Evolutionary conservation across 768 basidiomycete genomes (phyloP).

Genomic region (Coprinopsis sp.): DNA sequence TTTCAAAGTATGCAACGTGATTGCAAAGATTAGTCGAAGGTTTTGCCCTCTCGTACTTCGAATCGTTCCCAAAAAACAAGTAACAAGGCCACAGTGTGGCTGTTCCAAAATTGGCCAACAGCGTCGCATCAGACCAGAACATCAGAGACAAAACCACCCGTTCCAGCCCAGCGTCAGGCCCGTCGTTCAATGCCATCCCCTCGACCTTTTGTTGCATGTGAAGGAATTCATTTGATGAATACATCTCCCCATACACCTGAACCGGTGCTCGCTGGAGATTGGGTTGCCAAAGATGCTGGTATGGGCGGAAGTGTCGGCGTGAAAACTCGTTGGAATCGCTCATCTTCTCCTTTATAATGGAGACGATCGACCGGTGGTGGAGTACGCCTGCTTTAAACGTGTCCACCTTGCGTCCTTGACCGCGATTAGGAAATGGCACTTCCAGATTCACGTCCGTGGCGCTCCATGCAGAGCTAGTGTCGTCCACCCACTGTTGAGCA

Average conservation of each 20-base stretch:
- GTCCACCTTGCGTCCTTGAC: neutral
- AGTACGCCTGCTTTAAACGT: neutral
- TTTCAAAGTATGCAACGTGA: conserved; percentile 17
- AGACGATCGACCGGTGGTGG: neutral
- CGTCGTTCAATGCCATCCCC: neutral
- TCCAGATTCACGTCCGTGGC: neutral
- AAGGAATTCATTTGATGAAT: neutral
- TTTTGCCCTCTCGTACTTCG: conserved; percentile 15
- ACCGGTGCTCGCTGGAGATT: neutral
- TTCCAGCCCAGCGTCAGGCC: conserved; percentile 6
- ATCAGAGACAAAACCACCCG: conserved; percentile 20
- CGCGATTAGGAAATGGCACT: neutral
- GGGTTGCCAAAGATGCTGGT: neutral
- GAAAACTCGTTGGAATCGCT: neutral
- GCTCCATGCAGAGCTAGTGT: neutral
- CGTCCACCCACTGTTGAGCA: neutral
- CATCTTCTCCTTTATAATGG: neutral
- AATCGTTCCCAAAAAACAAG: conserved; percentile 16
- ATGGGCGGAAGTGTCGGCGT: neutral
- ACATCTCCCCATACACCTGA: neutral
- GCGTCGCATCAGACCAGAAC: conserved; percentile 21
- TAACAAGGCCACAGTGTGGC: conserved; percentile 17
- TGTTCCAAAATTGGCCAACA: conserved; percentile 14
- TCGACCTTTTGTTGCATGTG: neutral
- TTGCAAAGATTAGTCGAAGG: conserved; percentile 8